Percentiles rank a stretch among this genome's conserved stretches.
phyloP scores from a whole-genome alignment of 2,329 filamentous ascomycete species.

The Pseudofabraea citricarpa region DNA sequence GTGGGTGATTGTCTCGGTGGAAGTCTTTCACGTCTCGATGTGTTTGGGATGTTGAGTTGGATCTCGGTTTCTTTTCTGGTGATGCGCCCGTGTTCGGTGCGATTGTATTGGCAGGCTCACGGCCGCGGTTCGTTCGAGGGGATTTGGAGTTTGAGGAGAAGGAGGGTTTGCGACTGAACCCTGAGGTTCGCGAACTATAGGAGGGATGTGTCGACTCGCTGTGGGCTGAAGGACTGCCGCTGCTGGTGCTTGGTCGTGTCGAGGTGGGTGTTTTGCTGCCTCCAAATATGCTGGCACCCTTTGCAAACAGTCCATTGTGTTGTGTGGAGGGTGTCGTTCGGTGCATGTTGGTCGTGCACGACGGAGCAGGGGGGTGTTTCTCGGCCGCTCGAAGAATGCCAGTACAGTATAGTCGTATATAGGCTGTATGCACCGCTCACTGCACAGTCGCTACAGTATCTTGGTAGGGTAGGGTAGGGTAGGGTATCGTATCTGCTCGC shows the following conservation, averaged over 20 bases:
- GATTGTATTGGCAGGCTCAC: conserved; percentile 33
- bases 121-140: conserved; percentile 29
- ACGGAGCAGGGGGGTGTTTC: background rate
- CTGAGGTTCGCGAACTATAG: conserved; percentile 40
- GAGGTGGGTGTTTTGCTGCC: background rate
- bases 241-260: conserved; percentile 23
- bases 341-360: background rate
- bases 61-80: conserved; percentile 11
- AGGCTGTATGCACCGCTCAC: too few species aligned
- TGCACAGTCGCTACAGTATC: too few species aligned
- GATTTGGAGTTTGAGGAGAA: conserved; percentile 35
- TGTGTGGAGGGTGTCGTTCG: background rate
- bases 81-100: conserved; percentile 6
- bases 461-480: too few species aligned
- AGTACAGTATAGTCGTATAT: too few species aligned
- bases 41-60: background rate
- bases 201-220: conserved; percentile 15
- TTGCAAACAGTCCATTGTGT: conserved; percentile 11
- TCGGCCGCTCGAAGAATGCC: too few species aligned
- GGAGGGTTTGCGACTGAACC: conserved; percentile 48
- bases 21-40: background rate
- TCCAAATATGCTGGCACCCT: conserved; percentile 16
- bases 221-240: conserved; percentile 14
- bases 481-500: too few species aligned
- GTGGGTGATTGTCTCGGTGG: conserved; percentile 11